Evolutionary conservation across 2,329 filamentous ascomycete genomes (phyloP).

Genomic region (Tolypocladium endophyticum): DNA sequence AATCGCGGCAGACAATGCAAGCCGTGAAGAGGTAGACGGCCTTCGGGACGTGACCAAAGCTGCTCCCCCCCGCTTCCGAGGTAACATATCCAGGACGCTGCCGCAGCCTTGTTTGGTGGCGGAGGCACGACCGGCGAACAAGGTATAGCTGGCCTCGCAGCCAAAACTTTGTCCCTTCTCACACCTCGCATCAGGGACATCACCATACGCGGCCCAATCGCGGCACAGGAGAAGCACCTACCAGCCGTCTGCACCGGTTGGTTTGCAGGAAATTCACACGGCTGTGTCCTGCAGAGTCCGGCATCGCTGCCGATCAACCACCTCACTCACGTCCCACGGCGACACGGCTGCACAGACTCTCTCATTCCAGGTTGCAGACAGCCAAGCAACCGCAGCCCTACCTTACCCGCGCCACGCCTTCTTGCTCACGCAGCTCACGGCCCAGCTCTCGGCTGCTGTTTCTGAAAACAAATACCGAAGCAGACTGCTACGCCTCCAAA

Average conservation of each 20-base stretch:
- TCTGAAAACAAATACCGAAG: background rate
- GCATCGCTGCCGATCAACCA: background rate
- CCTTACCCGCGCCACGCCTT: background rate
- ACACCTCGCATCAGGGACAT: background rate
- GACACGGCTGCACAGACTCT: background rate
- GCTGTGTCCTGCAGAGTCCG: background rate
- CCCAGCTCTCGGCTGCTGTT: background rate
- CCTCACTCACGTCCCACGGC: background rate
- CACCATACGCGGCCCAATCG: background rate
- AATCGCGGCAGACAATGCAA: background rate
- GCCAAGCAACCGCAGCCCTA: background rate
- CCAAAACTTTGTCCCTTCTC: background rate
- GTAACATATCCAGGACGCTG: background rate
- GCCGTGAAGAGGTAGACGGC: background rate
- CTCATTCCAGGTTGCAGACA: background rate
- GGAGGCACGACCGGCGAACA: background rate
- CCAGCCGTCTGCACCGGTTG: background rate
- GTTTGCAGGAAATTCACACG: background rate
- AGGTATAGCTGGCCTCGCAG: background rate
- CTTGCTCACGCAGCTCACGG: background rate
- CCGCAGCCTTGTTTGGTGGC: background rate
- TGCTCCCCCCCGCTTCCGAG: slow-evolving; percentile 3
- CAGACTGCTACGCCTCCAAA: background rate
- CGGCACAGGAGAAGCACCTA: background rate
- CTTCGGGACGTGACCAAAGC: background rate